Evolutionary conservation across 2,329 filamentous ascomycete genomes (phyloP), one percentile per base, ranked within the genome.

Genomic region (Zalaria obscura): DNA sequence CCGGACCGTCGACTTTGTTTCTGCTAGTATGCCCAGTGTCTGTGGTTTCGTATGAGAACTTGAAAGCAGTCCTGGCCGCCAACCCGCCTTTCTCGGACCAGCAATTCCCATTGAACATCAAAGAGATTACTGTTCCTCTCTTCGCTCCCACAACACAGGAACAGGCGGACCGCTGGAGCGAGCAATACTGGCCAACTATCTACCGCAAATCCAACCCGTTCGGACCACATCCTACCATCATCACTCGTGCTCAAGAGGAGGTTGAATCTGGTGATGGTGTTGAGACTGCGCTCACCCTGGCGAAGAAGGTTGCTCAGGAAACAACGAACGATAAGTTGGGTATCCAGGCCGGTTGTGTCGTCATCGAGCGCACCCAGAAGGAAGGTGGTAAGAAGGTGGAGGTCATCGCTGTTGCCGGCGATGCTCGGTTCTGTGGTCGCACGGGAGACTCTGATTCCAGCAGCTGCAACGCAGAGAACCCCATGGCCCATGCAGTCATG

Each of bases 121-220:
- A 72, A 40, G 70, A 69, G 41, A 74, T 85, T 41, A 73, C 76
- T 0, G 79, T 91, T 8, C 85, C 85, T 5, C 66, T 80, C 26
- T 65, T 85, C 36, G 72, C 83, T 25, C 85, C 85, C 2, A 86
- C 80, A 4, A 88, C 82, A 3, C 74, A 80, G 50, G 69, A 80
- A 33, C 83, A 89, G 58, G 83, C 85, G 5, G 74, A 73, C 26
- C 66, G 75, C 56, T 91, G 83, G 83, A 80, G 77, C 26, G 67
- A 73, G 29, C 71, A 79, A 50, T 89, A 85, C 59, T 93, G 85
- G 85, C 85, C 85, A 8, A 82, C 80, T 1, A 76, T 88, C 38
- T 93, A 91, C 63, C 80, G 84, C 48, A 87, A 87, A 65, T 88
- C 82, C 50, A 91, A 91, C 55, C 84, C 84, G 2, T 83, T 88